Base-by-base conservation (phyloP, 1,284 basidiomycete species). In the Moesziomyces sp. region DNA sequence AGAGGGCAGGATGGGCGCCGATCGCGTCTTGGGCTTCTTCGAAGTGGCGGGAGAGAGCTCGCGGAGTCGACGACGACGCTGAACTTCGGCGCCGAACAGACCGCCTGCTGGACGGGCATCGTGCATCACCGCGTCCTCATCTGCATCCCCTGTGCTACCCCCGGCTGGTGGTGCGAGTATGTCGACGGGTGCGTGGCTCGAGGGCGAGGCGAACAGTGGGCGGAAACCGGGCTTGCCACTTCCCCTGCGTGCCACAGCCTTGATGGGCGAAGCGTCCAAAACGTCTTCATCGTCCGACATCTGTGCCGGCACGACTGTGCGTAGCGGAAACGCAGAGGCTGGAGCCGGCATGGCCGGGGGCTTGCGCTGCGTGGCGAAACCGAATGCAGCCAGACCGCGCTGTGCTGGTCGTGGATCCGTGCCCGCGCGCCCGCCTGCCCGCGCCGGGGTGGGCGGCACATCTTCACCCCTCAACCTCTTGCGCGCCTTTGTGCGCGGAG, bases 391-490 rank as follows among this genome's bases (percentile, higher is more conserved):
- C 49, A 73, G 33, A 3, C 62, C 56, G 9, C 46, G 52, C 48
- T 67, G 61, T 0, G 42, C 59, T 0, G 49, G 30, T 42, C 57
- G 33, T 23, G 58, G 60, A 24, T 63, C 60, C 16, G 59, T 59
- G 3, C 38, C 38, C 18, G 38, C 38, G 18, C 30, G 43, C 21
- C 45, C 23, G 14, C 30, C 54, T 18, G 48, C 3, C 21, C 51
- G 16, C 50, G 14, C 13, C 65, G 77, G 77, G 10, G 77, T 79
- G 0, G 68, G 69, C 2, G 77, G 77, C 1, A 81, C 74, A 23
- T 76, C 73, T 55, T 81, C 79, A 3, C 79, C 79, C n/a, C 79
- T 35, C 49, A 81, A 59, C 21, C 79, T 48, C 61, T 81, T 81
- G 14, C 79, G 40, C 33, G 79, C 79, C 50, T 77, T 79, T 3